Conservation (phyloP, 2,329 filamentous ascomycete genomes). For the Scedosporium minutisporum region DNA sequence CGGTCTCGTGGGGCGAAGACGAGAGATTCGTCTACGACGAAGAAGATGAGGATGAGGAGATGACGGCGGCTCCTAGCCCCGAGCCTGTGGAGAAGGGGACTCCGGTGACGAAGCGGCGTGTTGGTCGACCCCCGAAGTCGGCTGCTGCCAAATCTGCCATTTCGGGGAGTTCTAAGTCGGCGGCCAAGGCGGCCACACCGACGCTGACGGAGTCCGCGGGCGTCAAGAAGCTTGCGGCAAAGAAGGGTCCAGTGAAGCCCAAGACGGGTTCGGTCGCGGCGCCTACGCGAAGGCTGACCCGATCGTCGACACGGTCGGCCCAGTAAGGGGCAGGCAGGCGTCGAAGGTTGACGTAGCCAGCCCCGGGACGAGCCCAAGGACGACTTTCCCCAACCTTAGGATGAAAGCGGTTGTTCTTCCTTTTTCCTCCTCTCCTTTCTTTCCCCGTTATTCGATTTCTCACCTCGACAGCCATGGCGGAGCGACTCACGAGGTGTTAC, state of each 20-base stretch:
- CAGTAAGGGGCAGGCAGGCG: not conserved
- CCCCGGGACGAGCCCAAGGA: too few relatives aligned
- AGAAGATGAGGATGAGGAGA: not conserved
- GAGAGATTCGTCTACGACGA: not conserved
- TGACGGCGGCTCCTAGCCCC: not conserved
- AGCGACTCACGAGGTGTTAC: too few relatives aligned
- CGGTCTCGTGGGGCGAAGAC: slow-evolving; percentile 5
- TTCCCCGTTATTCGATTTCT: too few relatives aligned
- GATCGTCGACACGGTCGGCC: not conserved
- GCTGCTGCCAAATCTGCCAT: not conserved
- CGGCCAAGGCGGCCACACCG: not conserved
- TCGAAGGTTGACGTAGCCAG: too few relatives aligned
- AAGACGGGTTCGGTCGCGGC: too few relatives aligned
- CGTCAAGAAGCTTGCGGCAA: not conserved
- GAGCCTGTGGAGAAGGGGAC: not conserved
- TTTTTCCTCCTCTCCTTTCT: too few relatives aligned
- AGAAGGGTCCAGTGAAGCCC: not conserved
- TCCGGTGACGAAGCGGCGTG: not conserved
- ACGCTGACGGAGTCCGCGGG: not conserved
- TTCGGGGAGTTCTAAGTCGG: not conserved
- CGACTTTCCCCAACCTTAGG: too few relatives aligned
- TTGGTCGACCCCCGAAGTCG: not conserved
- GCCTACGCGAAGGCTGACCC: not conserved
- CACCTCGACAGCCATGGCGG: too few relatives aligned
- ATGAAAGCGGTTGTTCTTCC: too few relatives aligned